A percentile compares a stretch with the other conserved stretches of the same genome.
These are phyloP conservation scores for Aspergillus hancockii DNA, from an alignment of 495 filamentous ascomycete species.

Conservation along the genomic window DNA sequence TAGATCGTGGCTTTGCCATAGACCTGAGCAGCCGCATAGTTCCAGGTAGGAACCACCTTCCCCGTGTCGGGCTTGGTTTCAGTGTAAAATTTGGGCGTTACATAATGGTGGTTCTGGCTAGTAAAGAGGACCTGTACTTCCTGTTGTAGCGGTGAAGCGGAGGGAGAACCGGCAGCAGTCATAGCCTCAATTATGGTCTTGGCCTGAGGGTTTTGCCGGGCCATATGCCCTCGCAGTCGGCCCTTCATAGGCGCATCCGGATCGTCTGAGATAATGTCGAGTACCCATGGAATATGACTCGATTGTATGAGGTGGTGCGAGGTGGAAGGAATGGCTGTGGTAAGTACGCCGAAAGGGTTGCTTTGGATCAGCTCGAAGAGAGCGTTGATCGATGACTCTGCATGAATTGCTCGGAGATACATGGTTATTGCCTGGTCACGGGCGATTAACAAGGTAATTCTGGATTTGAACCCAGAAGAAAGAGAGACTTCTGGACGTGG, in stretches of 20 bases:
- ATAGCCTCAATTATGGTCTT: slow-evolving; percentile 54
- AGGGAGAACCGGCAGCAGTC: slow-evolving; percentile 2
- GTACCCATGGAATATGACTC: slow-evolving; percentile 58
- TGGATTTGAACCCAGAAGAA: background rate
- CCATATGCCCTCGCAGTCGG: slow-evolving; percentile 55
- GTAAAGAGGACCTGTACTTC: slow-evolving; percentile 55
- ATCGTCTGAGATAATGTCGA: slow-evolving; percentile 40
- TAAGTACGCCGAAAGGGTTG: slow-evolving; percentile 57
- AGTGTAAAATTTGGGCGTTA: slow-evolving; percentile 61
- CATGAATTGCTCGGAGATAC: slow-evolving; percentile 52
- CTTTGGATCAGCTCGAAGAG: slow-evolving; percentile 50
- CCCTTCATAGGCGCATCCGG: slow-evolving; percentile 32
- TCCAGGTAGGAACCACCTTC: slow-evolving; percentile 65
- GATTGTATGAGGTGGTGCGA: slow-evolving; percentile 48
- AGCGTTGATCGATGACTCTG: slow-evolving; percentile 37
- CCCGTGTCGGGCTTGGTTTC: slow-evolving; percentile 56
- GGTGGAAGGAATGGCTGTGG: slow-evolving; percentile 50
- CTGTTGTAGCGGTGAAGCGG: slow-evolving; percentile 18
- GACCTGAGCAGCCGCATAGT: slow-evolving; percentile 58
- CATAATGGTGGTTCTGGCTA: slow-evolving; percentile 51
- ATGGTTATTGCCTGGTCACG: slow-evolving; percentile 26
- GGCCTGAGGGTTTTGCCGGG: slow-evolving; percentile 54
- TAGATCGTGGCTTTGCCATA: slow-evolving; percentile 53
- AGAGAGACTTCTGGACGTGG: background rate
- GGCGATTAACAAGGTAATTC: background rate